Conservation (phyloP, 768 basidiomycete species). For the Auriscalpium vulgare region DNA sequence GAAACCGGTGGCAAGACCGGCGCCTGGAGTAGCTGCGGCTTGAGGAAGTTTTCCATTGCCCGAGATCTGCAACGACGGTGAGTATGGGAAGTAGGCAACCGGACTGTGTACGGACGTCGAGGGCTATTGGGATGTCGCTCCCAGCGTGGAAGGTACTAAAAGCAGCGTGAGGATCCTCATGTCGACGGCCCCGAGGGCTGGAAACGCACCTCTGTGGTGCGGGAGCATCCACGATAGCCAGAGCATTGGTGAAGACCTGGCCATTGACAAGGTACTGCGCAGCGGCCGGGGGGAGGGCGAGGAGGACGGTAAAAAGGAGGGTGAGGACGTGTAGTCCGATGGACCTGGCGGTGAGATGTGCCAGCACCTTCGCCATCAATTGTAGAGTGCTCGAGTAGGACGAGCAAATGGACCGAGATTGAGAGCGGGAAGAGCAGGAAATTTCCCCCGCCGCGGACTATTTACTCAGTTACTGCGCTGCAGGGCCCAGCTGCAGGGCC, state of each 20-base stretch:
- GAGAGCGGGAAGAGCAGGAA: neutral
- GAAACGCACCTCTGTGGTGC: constrained; percentile 17
- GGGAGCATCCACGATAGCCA: constrained; percentile 27
- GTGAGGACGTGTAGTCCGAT: neutral
- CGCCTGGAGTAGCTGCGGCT: constrained; percentile 26
- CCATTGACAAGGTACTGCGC: constrained; percentile 22
- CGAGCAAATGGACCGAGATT: neutral
- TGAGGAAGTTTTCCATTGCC: constrained; percentile 36
- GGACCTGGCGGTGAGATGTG: neutral
- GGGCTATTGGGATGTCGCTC: constrained; percentile 24
- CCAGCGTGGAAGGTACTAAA: constrained; percentile 24
- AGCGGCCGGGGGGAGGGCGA: neutral
- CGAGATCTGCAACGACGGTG: constrained; percentile 25
- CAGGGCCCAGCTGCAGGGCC: too few species aligned
- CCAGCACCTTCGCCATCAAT: neutral
- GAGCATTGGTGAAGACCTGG: constrained; percentile 24
- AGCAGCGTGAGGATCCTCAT: neutral
- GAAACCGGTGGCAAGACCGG: constrained; percentile 28
- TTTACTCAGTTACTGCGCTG: too few species aligned
- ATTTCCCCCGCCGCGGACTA: neutral
- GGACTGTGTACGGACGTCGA: constrained; percentile 21
- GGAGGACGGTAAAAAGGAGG: neutral
- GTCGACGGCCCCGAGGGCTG: neutral
- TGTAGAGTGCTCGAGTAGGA: neutral
- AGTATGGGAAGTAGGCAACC: neutral